Conservation (phyloP, 129 eudicot genomes). For the Chrysanthemum seticuspe region DNA sequence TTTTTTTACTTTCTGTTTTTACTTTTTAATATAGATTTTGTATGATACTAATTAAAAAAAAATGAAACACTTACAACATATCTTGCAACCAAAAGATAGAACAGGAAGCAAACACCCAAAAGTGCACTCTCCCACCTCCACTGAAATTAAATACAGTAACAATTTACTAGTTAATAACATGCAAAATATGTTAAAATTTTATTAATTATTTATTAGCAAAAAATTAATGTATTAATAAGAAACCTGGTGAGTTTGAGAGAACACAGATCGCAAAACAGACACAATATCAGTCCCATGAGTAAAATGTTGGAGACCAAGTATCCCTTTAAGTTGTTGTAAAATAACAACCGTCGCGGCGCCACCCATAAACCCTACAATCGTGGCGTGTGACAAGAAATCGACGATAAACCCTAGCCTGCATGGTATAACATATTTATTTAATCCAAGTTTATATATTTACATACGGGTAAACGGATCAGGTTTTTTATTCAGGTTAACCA, state of each 20-base stretch:
- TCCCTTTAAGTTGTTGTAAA: constrained; percentile 84
- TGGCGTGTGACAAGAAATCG: constrained; percentile 91
- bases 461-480: not conserved
- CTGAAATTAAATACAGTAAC: constrained; percentile 49
- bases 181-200: not conserved
- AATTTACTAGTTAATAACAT: not conserved
- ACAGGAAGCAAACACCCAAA: constrained; percentile 75
- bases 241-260: constrained; percentile 79
- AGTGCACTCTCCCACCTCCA: constrained; percentile 99
- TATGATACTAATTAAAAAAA: no score
- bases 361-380: constrained; percentile 94
- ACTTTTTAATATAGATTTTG: not conserved
- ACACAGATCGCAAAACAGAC: constrained; percentile 73
- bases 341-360: constrained; percentile 96
- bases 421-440: not conserved
- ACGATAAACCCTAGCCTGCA: constrained; percentile 95
- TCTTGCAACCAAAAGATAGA: constrained; percentile 71
- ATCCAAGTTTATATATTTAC: not conserved
- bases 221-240: not conserved
- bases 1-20: not conserved
- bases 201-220: not conserved
- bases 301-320: constrained; percentile 75
- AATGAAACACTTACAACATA: constrained; percentile 52
- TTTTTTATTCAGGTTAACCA: no score
- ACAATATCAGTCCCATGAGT: constrained; percentile 81